Evolutionary conservation across 2,329 filamentous ascomycete genomes (phyloP).

Genomic region (Cyphellophora attinorum): DNA sequence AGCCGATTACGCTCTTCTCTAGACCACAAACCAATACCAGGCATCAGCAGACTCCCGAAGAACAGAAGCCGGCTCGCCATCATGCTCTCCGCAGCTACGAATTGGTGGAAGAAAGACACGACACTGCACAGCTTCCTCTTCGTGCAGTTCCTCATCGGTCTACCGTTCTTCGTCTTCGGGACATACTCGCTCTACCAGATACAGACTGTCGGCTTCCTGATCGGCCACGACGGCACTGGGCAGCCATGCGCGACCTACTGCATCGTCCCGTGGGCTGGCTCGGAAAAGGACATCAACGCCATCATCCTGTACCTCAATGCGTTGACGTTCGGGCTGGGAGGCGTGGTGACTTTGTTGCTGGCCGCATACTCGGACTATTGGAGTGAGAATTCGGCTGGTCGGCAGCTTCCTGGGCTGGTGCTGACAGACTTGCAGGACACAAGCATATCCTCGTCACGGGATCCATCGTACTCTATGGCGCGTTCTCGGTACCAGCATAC

Average conservation of each 20-base stretch:
- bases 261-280: constrained; percentile 2
- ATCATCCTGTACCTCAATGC: constrained; percentile 5
- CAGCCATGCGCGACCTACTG: constrained; percentile 5
- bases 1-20: no score
- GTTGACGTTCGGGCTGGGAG: constrained; percentile 3
- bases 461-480: constrained; percentile 3
- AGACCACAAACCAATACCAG: no score
- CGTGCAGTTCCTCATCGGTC: constrained; percentile 1
- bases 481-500: constrained; percentile 1
- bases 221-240: constrained; percentile 1
- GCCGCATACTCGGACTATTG: constrained; percentile 3
- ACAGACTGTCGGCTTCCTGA: constrained; percentile 1
- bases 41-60: no score
- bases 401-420: background rate
- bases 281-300: constrained; percentile 1
- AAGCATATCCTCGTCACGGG: constrained; percentile 1
- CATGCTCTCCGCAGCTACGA: no score
- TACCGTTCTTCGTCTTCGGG: constrained; percentile 1
- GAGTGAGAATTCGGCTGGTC: background rate
- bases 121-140: constrained; percentile 1
- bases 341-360: background rate
- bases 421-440: no score
- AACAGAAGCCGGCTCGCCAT: no score
- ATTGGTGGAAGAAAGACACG: constrained; percentile 3
- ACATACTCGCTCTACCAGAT: constrained; percentile 4